Percentiles rank a stretch among this genome's conserved stretches.
Conservation (phyloP, 306 rosid species). For the Cucumis hystrix region DNA sequence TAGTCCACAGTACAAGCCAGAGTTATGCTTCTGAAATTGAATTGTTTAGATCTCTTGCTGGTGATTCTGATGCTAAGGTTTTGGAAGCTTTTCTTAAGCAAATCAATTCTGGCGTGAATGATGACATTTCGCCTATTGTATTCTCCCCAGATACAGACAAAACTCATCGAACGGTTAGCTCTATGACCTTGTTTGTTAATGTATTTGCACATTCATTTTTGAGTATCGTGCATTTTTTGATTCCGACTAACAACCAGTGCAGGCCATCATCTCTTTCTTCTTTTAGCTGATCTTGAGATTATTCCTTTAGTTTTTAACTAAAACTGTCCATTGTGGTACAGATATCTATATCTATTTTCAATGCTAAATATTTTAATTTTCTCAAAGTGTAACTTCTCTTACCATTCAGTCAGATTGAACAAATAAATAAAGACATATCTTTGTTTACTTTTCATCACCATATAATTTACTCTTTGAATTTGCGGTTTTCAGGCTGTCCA, state of each 20-base stretch:
- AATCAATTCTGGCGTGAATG: slow-evolving; percentile 42
- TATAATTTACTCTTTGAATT: slow-evolving; percentile 2
- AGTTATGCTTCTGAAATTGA: slow-evolving; percentile 61
- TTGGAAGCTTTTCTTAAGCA: slow-evolving; percentile 51
- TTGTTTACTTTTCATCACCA: too few species aligned
- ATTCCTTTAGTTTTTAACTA: not conserved
- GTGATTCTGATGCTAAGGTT: slow-evolving; percentile 35
- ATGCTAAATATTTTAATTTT: not conserved
- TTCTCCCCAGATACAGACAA: slow-evolving; percentile 69
- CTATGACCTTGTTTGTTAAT: slow-evolving; percentile 1
- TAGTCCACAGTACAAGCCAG: slow-evolving; percentile 11
- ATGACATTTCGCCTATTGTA: slow-evolving; percentile 37
- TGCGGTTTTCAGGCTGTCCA: slow-evolving; percentile 58
- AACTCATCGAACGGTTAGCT: slow-evolving; percentile 74
- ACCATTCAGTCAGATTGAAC: not conserved
- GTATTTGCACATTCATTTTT: not conserved
- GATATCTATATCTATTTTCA: not conserved
- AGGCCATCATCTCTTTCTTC: not conserved
- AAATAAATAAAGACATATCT: too few species aligned
- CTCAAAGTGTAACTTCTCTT: not conserved
- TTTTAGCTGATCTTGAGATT: not conserved
- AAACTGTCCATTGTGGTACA: not conserved
- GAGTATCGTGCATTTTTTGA: not conserved
- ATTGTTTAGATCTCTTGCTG: slow-evolving; percentile 58
- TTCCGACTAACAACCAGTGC: not conserved